Base-by-base conservation (phyloP, 73 alveolate species). In the Blepharisma japonicum region DNA sequence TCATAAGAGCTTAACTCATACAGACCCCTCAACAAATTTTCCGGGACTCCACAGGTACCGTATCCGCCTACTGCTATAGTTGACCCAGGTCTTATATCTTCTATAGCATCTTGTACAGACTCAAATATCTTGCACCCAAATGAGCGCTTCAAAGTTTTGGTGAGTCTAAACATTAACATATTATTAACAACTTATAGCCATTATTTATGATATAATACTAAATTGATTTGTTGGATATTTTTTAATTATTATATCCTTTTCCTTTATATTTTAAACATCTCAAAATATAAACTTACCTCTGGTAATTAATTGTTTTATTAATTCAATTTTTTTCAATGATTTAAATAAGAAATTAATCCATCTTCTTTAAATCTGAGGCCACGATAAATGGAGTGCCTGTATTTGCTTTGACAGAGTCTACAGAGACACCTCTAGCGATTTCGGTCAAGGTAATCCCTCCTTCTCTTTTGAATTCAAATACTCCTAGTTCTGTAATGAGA, bases 41-140 rank as follows among this genome's bases (percentile, higher is more conserved):
- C 98, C 39, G 98, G 98, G 39, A 92, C 83, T 45, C 98, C 98
- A 76, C 98, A 92, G 38, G 85, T 72, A 1, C 98, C 96, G 68
- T 87, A 92, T 8, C 98, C 98, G 45, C 98, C 98, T 0, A 87
- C 92, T 7, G 79, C 74, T 21, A 92, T 45, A 18, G 91, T 89
- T 23, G 87, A 56, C 8, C 98, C 98, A 78, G 71, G 85, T 55
- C 78, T 72, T 21, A 92, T 87, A 51, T 90, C 88, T 38, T 80
- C 77, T 21, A 84, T 76, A 8, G 94, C 95, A 9, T 61, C 50
- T 38, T 61, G 18, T 25, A 14, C 14, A 61, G 56, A 21, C 21
- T 61, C 53, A 14, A 61, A 20, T 27, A 61, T 14, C 21, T 4
- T 61, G 77, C 42, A 32, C 42, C 42, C 42, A 32, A 32, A 32